phyloP scores from a whole-genome alignment of 2,329 filamentous ascomycete genomes.

The Trichoderma simmonsii region DNA sequence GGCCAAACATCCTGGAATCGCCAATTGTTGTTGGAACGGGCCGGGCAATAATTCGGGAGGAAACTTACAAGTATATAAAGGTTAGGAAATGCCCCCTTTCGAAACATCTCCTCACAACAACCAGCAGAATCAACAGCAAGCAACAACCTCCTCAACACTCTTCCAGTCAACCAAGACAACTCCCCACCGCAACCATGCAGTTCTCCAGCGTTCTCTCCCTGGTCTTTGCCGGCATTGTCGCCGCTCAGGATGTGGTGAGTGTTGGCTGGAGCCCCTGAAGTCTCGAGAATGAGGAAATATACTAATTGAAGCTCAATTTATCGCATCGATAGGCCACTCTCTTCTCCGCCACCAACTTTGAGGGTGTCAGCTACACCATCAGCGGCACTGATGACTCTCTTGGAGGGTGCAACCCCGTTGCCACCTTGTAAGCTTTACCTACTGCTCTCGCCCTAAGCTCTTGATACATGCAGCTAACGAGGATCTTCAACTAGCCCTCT shows the following conservation, averaged over 20 bases:
- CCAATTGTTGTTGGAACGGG: not conserved
- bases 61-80: not conserved
- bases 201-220: not conserved
- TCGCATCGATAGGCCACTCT: not conserved
- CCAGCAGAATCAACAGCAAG: not conserved
- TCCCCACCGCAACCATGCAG: not conserved
- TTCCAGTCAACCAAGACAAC: not conserved
- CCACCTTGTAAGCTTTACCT: not conserved
- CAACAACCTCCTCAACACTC: not conserved
- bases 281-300: not conserved
- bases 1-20: not conserved
- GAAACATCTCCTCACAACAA: not conserved
- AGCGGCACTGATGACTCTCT: not conserved
- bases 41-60: not conserved
- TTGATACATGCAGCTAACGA: not conserved
- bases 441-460: too few species aligned
- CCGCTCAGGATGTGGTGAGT: conserved; percentile 3
- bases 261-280: not conserved
- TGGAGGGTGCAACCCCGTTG: not conserved
- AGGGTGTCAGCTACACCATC: not conserved
- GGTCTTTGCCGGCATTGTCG: not conserved
- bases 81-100: not conserved
- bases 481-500: not conserved
- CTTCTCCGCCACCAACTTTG: not conserved
- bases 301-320: not conserved